A percentile compares a stretch with the other conserved stretches of the same genome.
These are phyloP conservation scores for Hansenula lynferdii DNA, from an alignment of 1,139 yeast genomes.

Conservation along the genomic window DNA sequence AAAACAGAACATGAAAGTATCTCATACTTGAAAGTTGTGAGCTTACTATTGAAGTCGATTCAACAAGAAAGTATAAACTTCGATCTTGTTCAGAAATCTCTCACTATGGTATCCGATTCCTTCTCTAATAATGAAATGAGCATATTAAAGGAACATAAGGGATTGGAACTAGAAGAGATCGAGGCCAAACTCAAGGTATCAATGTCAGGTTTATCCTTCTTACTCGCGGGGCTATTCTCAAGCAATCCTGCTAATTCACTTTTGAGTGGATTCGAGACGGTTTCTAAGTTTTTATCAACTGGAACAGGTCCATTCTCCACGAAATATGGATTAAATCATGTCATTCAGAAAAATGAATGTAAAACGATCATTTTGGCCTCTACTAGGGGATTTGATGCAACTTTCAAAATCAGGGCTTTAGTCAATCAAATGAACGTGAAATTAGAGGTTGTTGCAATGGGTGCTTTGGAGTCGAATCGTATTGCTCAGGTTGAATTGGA, in stretches of 20 bases:
- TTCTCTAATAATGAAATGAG: neutral
- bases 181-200: neutral
- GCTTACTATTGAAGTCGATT: conserved; percentile 6
- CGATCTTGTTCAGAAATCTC: conserved; percentile 5
- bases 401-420: conserved; percentile 44
- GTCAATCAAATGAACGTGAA: conserved; percentile 28
- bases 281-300: conserved; percentile 8
- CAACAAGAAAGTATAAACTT: conserved; percentile 1
- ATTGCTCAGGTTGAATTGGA: conserved; percentile 53
- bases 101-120: conserved; percentile 1
- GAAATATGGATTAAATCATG: conserved; percentile 9
- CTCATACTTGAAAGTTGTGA: conserved; percentile 7
- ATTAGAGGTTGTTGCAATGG: conserved; percentile 52
- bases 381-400: conserved; percentile 63
- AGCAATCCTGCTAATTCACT: neutral
- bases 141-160: neutral
- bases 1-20: conserved; percentile 15
- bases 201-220: neutral
- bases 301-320: conserved; percentile 16
- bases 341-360: conserved; percentile 3
- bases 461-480: conserved; percentile 63
- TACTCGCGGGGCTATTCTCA: neutral
- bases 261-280: conserved; percentile 2
- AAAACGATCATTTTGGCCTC: conserved; percentile 46
- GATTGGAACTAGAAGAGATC: neutral